Percentiles rank a stretch among this genome's conserved stretches.
phyloP scores from a whole-genome alignment of 768 basidiomycete species.

The Lactarius sanguifluus region DNA sequence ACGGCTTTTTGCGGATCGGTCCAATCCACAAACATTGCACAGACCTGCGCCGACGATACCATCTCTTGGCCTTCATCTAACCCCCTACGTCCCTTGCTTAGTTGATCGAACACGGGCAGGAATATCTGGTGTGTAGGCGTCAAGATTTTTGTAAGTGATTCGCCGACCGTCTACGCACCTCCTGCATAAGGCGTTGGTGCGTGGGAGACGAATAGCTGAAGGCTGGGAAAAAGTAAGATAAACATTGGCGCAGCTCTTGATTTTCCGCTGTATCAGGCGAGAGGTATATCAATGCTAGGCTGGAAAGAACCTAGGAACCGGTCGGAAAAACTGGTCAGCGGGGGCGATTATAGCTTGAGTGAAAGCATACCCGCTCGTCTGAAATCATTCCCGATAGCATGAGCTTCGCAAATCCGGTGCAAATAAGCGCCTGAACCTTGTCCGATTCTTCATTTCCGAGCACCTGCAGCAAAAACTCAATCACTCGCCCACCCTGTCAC shows the following conservation, averaged over 20 bases:
- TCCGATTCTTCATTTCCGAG: constrained; percentile 56
- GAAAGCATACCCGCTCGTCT: constrained; percentile 57
- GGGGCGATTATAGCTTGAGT: not conserved
- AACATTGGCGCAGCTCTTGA: constrained; percentile 79
- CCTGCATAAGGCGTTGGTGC: constrained; percentile 74
- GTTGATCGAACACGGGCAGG: constrained; percentile 61
- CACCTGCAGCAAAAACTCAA: constrained; percentile 62
- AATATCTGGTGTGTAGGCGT: constrained; percentile 53
- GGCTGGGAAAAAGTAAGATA: constrained; percentile 82
- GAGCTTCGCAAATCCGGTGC: constrained; percentile 84
- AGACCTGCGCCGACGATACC: constrained; percentile 70
- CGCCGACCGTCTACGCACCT: constrained; percentile 45
- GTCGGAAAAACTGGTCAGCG: constrained; percentile 7
- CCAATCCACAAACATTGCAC: constrained; percentile 81
- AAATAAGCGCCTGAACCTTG: constrained; percentile 68
- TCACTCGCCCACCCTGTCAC: constrained; percentile 51
- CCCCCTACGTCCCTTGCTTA: constrained; percentile 56
- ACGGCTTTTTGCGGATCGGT: constrained; percentile 76
- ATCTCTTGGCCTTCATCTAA: constrained; percentile 73
- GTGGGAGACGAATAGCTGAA: constrained; percentile 77
- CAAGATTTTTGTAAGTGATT: not conserved
- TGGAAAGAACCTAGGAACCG: constrained; percentile 44
- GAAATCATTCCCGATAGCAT: constrained; percentile 73
- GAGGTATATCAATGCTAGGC: constrained; percentile 62
- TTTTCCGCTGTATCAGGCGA: constrained; percentile 80